Percentiles rank a stretch among this genome's conserved stretches.
These are phyloP conservation scores for Colletotrichum kahawae DNA, from an alignment of 2,329 filamentous ascomycete species.

Conservation along the genomic window DNA sequence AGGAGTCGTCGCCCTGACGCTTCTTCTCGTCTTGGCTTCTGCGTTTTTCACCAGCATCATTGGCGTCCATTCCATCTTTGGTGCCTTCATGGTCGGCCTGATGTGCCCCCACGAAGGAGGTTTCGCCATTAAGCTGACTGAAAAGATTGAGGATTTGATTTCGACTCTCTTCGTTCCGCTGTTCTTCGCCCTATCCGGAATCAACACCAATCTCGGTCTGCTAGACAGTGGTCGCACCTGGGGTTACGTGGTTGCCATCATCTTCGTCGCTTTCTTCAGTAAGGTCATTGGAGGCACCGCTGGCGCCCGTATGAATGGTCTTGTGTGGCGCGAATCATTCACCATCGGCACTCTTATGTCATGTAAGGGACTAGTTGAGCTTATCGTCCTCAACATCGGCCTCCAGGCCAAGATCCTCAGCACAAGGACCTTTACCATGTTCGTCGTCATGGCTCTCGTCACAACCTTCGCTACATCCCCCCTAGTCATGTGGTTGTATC, in stretches of 20 bases:
- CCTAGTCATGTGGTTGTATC: constrained; percentile 75
- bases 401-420: constrained; percentile 87
- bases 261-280: constrained; percentile 79
- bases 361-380: constrained; percentile 92
- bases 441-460: constrained; percentile 90
- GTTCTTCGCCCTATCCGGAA: constrained; percentile 90
- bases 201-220: constrained; percentile 86
- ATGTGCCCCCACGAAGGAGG: constrained; percentile 91
- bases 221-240: constrained; percentile 83
- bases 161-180: constrained; percentile 83
- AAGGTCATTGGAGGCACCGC: constrained; percentile 88
- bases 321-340: constrained; percentile 90
- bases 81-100: constrained; percentile 85
- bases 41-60: constrained; percentile 90
- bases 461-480: constrained; percentile 88
- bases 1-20: constrained; percentile 79
- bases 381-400: constrained; percentile 88
- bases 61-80: constrained; percentile 93
- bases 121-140: constrained; percentile 88
- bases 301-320: constrained; percentile 75
- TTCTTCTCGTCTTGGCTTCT: constrained; percentile 78
- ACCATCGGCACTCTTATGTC: constrained; percentile 92
- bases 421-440: constrained; percentile 85
- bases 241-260: constrained; percentile 88
- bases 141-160: constrained; percentile 93